phyloP scores from a whole-genome alignment of 345 rosid species.

The Salix brachista region DNA sequence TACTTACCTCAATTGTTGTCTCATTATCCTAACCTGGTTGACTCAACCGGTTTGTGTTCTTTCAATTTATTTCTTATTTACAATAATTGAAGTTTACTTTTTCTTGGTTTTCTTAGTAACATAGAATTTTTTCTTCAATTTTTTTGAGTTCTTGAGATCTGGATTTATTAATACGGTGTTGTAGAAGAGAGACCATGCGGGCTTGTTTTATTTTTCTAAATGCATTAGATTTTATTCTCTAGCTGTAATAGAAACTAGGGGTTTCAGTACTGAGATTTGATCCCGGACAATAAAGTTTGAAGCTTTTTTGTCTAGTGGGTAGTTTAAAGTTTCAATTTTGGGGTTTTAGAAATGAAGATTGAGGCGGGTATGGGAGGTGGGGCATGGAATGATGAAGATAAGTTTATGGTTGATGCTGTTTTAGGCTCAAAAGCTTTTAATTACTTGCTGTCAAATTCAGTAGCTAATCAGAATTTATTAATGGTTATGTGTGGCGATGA shows the following conservation, averaged over 20 bases:
- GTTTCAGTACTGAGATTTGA: slow-evolving; percentile 14
- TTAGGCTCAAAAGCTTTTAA: slow-evolving; percentile 74
- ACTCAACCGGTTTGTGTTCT: slow-evolving; percentile 32
- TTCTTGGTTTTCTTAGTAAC: slow-evolving; percentile 26
- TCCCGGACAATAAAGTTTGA: slow-evolving; percentile 6
- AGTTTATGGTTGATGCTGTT: slow-evolving; percentile 56
- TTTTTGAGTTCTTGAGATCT: slow-evolving; percentile 41
- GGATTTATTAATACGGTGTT: slow-evolving; percentile 20
- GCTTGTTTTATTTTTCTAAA: slow-evolving; percentile 9
- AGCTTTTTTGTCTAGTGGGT: background rate
- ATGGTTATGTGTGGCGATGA: slow-evolving; percentile 62
- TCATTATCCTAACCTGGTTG: slow-evolving; percentile 22
- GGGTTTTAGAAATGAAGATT: slow-evolving; percentile 39
- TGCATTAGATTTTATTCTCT: slow-evolving; percentile 19
- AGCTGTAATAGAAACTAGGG: background rate
- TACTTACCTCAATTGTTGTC: slow-evolving; percentile 6
- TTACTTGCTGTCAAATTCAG: slow-evolving; percentile 63
- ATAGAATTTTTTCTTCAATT: background rate
- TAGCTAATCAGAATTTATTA: slow-evolving; percentile 58
- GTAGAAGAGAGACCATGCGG: slow-evolving; percentile 11
- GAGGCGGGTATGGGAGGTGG: slow-evolving; percentile 53
- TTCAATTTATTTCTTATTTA: slow-evolving; percentile 7
- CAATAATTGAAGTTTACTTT: slow-evolving; percentile 10
- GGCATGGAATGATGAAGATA: slow-evolving; percentile 79
- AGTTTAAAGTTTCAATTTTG: background rate